These are phyloP conservation scores for Ogataea nitratoaversa DNA, from an alignment of 805 yeast species.

Conservation along the genomic window DNA sequence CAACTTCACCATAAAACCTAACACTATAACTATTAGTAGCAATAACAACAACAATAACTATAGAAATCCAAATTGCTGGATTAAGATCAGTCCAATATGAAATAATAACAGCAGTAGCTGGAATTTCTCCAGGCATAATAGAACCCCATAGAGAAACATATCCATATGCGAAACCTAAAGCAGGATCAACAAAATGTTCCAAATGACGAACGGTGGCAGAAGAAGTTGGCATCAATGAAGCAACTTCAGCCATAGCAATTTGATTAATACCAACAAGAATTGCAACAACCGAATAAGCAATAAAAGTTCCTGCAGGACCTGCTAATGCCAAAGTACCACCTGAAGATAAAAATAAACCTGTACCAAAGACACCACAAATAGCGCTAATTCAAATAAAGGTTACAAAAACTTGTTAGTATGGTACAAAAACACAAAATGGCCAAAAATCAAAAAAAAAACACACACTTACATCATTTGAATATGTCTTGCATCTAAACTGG, in stretches of 20 bases:
- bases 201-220: conserved; percentile 35
- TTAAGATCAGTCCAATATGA: conserved; percentile 54
- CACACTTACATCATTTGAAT: background rate
- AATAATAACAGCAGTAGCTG: conserved; percentile 58
- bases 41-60: conserved; percentile 45
- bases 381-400: conserved; percentile 53
- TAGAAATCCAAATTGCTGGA: conserved; percentile 57
- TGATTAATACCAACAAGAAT: conserved; percentile 58
- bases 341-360: conserved; percentile 52
- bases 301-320: conserved; percentile 38
- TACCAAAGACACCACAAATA: conserved; percentile 70
- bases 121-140: conserved; percentile 45
- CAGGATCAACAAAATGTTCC: conserved; percentile 27
- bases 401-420: too few relatives aligned
- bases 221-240: conserved; percentile 53
- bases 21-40: conserved; percentile 45
- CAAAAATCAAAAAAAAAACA: too few relatives aligned
- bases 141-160: conserved; percentile 31
- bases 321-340: conserved; percentile 36
- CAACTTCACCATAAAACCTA: conserved; percentile 40
- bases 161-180: conserved; percentile 32
- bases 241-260: conserved; percentile 66
- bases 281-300: conserved; percentile 62
- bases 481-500: background rate
- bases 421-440: too few relatives aligned